A percentile compares a stretch with the other conserved stretches of the same genome.
Conservation (phyloP, 495 filamentous ascomycete genomes). For the Penicillium malachiteum region DNA sequence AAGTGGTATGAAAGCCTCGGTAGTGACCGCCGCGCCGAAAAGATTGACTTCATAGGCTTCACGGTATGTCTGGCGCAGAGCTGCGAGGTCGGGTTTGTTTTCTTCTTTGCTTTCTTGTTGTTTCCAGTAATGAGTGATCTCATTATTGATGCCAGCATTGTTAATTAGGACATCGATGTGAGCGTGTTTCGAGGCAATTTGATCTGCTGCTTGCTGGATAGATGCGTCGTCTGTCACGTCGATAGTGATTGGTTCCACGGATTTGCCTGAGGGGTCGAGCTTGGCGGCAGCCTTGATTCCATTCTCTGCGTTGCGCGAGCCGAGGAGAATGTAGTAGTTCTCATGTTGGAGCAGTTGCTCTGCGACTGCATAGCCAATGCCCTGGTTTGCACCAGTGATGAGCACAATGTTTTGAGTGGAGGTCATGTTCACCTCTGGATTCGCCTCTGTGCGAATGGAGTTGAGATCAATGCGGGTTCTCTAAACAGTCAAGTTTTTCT, state of each 20-base stretch:
- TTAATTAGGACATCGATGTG: slow-evolving; percentile 39
- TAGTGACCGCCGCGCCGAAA: slow-evolving; percentile 33
- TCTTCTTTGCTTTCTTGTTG: slow-evolving; percentile 1
- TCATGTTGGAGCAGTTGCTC: slow-evolving; percentile 27
- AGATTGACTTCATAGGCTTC: slow-evolving; percentile 44
- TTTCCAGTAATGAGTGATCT: slow-evolving; percentile 18
- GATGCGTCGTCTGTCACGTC: slow-evolving; percentile 41
- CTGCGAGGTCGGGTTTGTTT: slow-evolving; percentile 8
- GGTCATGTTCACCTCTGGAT: background rate
- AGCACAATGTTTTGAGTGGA: slow-evolving; percentile 30
- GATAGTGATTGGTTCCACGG: slow-evolving; percentile 28
- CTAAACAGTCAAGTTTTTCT: no score
- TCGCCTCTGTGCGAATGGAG: background rate
- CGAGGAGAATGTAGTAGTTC: slow-evolving; percentile 40
- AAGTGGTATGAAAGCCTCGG: slow-evolving; percentile 46
- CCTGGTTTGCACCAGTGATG: slow-evolving; percentile 47
- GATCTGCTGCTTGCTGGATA: slow-evolving; percentile 35
- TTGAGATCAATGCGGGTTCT: no score
- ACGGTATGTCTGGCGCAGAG: slow-evolving; percentile 27
- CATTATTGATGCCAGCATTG: slow-evolving; percentile 39
- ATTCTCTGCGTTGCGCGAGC: slow-evolving; percentile 29
- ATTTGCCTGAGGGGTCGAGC: slow-evolving; percentile 22
- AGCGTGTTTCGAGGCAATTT: slow-evolving; percentile 28
- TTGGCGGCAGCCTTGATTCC: slow-evolving; percentile 20
- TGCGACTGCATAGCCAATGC: slow-evolving; percentile 43